Evolutionary conservation across 768 basidiomycete genomes (phyloP).

Genomic region (Phlebiopsis flavidoalba): DNA sequence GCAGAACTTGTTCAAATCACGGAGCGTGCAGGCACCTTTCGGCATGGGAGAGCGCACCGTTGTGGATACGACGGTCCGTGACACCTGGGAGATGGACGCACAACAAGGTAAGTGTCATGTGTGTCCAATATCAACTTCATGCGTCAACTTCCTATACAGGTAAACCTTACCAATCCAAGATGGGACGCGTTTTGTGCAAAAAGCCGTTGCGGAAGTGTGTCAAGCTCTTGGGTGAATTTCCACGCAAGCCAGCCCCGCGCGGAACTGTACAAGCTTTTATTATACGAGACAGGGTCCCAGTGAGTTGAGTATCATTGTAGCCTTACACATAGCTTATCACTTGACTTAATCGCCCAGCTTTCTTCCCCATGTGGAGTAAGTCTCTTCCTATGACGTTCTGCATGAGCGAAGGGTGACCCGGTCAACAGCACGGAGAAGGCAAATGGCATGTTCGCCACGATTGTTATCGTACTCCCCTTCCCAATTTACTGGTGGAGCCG

Average conservation of each 20-base stretch:
- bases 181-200: slow-evolving; percentile 35
- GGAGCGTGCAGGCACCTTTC: slow-evolving; percentile 37
- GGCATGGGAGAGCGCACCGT: slow-evolving; percentile 39
- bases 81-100: slow-evolving; percentile 50
- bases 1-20: slow-evolving; percentile 33
- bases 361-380: slow-evolving; percentile 43
- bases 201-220: slow-evolving; percentile 28
- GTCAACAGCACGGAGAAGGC: slow-evolving; percentile 39
- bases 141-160: too few relatives aligned
- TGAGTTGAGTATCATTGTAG: slow-evolving; percentile 22
- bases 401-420: too few relatives aligned
- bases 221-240: slow-evolving; percentile 31
- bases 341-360: slow-evolving; percentile 23
- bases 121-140: background rate
- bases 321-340: background rate
- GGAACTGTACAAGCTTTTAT: slow-evolving; percentile 42
- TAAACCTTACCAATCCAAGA: slow-evolving; percentile 32
- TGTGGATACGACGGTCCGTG: slow-evolving; percentile 38
- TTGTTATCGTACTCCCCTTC: slow-evolving; percentile 45
- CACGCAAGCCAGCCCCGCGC: slow-evolving; percentile 25
- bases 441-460: slow-evolving; percentile 46
- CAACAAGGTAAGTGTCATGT: slow-evolving; percentile 13
- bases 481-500: slow-evolving; percentile 36
- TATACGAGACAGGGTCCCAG: slow-evolving; percentile 49
- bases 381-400: background rate